phyloP scores from a whole-genome alignment of 2,329 filamentous ascomycete species.

The Curvularia lunata region DNA sequence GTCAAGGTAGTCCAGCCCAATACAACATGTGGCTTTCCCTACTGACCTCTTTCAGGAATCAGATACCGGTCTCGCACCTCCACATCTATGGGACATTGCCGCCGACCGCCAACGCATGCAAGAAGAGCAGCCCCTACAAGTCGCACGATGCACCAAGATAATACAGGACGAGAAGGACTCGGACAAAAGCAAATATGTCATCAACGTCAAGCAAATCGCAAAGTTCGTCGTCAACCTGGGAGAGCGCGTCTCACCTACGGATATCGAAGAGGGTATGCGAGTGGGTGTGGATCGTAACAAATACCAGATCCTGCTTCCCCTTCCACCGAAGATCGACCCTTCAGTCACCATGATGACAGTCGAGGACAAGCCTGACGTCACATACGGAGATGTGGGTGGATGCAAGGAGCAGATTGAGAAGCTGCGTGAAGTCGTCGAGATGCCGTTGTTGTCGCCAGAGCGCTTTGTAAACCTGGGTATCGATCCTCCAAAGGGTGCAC shows the following conservation, averaged over 20 bases:
- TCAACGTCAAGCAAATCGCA: conserved; percentile 99
- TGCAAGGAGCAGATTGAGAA: conserved; percentile 99
- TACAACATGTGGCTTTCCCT: not conserved
- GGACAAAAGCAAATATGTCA: conserved; percentile 99
- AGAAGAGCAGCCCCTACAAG: conserved; percentile 96
- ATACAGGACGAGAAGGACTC: conserved; percentile 95
- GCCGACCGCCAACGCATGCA: conserved; percentile 98
- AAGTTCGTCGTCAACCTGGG: conserved; percentile 99
- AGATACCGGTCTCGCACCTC: conserved; percentile 95
- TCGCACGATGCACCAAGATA: conserved; percentile 98
- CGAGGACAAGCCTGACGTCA: conserved; percentile 99
- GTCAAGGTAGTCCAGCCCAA: conserved; percentile 27
- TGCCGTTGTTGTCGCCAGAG: conserved; percentile 95
- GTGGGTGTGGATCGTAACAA: conserved; percentile 98
- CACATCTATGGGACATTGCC: conserved; percentile 98
- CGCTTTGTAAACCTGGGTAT: conserved; percentile 99
- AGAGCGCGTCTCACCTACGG: conserved; percentile 94
- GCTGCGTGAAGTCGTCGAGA: conserved; percentile 96
- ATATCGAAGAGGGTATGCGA: conserved; percentile 99
- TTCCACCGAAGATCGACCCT: conserved; percentile 98
- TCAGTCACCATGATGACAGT: conserved; percentile 99
- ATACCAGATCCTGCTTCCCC: conserved; percentile 95
- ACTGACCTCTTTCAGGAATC: conserved; percentile 72
- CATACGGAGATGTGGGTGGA: conserved; percentile 96
- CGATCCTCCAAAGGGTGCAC: conserved; percentile 94